Conservation (phyloP, 2,329 filamentous ascomycete genomes). For the Sordariomycetes sp. region DNA sequence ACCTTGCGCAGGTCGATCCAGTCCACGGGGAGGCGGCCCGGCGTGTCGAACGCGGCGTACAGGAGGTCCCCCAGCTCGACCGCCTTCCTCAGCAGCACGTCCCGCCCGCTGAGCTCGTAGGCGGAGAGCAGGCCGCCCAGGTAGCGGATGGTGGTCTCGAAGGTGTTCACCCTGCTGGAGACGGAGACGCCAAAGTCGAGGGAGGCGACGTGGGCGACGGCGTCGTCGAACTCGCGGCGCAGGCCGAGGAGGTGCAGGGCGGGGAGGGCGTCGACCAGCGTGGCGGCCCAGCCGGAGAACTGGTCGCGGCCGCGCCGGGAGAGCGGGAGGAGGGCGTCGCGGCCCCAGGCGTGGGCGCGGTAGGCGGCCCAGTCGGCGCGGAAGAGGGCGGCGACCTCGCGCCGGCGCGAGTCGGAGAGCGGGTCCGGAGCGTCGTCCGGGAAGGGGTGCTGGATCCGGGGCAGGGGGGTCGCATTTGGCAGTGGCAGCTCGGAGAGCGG, state of each 20-base stretch:
- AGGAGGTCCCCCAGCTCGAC: conserved; percentile 53
- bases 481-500: conserved; percentile 14
- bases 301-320: conserved; percentile 39
- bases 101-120: conserved; percentile 52
- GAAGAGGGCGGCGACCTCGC: conserved; percentile 38
- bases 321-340: conserved; percentile 52
- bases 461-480: conserved; percentile 12
- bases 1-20: conserved; percentile 32
- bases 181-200: conserved; percentile 52
- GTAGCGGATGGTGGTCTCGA: conserved; percentile 64
- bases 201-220: conserved; percentile 42
- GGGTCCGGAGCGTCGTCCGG: conserved; percentile 12
- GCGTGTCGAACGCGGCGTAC: conserved; percentile 57
- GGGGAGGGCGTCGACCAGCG: conserved; percentile 57
- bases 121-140: conserved; percentile 60
- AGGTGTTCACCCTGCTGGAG: conserved; percentile 44
- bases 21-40: conserved; percentile 51
- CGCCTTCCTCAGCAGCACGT: conserved; percentile 49
- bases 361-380: conserved; percentile 49
- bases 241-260: conserved; percentile 66
- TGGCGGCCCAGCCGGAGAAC: conserved; percentile 58
- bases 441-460: conserved; percentile 24
- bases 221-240: conserved; percentile 53
- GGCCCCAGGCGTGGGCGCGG: conserved; percentile 50
- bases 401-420: conserved; percentile 18